Percentiles rank a stretch among this genome's conserved stretches.
Conservation (phyloP, 2,329 filamentous ascomycete genomes). For the Cercospora nicotianae region DNA sequence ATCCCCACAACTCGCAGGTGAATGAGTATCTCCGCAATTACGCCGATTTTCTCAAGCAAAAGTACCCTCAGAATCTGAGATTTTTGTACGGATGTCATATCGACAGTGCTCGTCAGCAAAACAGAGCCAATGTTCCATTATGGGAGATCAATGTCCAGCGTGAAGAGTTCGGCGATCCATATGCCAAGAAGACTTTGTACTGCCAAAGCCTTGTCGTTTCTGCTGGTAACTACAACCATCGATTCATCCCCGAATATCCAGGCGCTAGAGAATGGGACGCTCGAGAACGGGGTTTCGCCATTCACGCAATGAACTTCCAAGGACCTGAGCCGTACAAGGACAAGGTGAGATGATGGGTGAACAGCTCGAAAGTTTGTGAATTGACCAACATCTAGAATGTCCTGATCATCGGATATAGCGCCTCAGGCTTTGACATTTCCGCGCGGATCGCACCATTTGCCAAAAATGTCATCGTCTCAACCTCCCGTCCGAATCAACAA, state of each 20-base stretch:
- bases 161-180: too few relatives aligned
- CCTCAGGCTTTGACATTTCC: slow-evolving; percentile 22
- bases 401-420: slow-evolving; percentile 19
- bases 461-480: slow-evolving; percentile 10
- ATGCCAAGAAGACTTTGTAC: too few relatives aligned
- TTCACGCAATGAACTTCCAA: slow-evolving; percentile 10
- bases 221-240: too few relatives aligned
- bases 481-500: not conserved
- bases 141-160: too few relatives aligned
- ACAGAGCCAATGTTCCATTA: too few relatives aligned
- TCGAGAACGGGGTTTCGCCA: not conserved
- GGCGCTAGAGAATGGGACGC: slow-evolving; percentile 5
- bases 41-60: not conserved
- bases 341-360: slow-evolving; percentile 7
- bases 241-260: too few relatives aligned
- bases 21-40: not conserved
- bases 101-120: too few relatives aligned
- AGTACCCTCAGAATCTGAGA: not conserved
- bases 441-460: not conserved
- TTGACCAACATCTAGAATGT: slow-evolving; percentile 12
- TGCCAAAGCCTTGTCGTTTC: too few relatives aligned
- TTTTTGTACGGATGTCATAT: too few relatives aligned
- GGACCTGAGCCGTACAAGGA: not conserved
- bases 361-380: not conserved
- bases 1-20: slow-evolving; percentile 10